Evolutionary conservation across 495 filamentous ascomycete genomes (phyloP).

Genomic region (Hypoxylon lenormandii): DNA sequence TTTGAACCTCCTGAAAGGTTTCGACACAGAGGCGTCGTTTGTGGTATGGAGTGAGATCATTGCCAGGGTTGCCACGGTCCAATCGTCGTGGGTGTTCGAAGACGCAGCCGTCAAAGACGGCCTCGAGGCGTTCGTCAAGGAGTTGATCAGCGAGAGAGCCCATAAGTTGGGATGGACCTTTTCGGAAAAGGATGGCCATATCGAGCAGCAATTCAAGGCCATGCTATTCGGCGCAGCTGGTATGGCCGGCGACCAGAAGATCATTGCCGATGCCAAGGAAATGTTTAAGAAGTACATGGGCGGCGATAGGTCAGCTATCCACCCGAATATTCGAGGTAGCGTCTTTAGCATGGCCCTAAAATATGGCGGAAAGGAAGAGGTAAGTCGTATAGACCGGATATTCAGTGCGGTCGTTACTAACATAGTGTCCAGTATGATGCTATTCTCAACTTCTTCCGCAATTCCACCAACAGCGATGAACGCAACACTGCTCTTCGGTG

Average conservation of each 20-base stretch:
- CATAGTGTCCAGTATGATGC: conserved; percentile 71
- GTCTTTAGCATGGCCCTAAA: conserved; percentile 78
- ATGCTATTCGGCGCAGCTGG: conserved; percentile 76
- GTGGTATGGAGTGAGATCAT: conserved; percentile 95
- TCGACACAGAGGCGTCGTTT: conserved; percentile 85
- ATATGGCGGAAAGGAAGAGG: conserved; percentile 78
- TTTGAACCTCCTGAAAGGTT: conserved; percentile 83
- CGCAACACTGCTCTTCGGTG: conserved; percentile 93
- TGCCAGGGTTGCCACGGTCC: conserved; percentile 76
- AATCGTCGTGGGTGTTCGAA: conserved; percentile 90
- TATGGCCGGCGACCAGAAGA: conserved; percentile 71
- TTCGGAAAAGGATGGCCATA: conserved; percentile 82
- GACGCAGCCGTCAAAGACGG: conserved; percentile 76
- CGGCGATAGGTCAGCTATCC: conserved; percentile 75
- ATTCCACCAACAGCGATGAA: conserved; percentile 90
- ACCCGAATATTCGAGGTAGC: conserved; percentile 76
- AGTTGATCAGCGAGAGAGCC: conserved; percentile 78
- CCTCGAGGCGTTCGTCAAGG: conserved; percentile 82
- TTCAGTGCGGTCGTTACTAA: conserved; percentile 33
- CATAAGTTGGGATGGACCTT: conserved; percentile 91
- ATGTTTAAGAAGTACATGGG: conserved; percentile 78
- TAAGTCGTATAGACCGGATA: conserved; percentile 53
- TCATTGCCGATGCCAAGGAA: conserved; percentile 72
- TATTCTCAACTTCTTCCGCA: conserved; percentile 82
- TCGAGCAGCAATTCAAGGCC: conserved; percentile 86